Base-by-base conservation (phyloP, 2,329 filamentous ascomycete species). In the Claviceps digitariae region DNA sequence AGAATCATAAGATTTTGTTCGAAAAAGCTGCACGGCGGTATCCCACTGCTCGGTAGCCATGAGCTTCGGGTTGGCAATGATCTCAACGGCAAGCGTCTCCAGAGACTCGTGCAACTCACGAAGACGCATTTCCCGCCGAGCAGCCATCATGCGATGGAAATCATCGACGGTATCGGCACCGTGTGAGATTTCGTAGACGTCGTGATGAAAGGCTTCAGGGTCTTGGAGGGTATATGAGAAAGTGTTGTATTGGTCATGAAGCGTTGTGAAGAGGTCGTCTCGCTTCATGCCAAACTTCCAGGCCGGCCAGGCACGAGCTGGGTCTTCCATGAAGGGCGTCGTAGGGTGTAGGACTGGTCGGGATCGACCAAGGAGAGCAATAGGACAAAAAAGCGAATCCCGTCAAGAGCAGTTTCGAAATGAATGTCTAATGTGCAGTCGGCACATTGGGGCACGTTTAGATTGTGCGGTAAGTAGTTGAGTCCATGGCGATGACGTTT, bases 241-340 rank as follows among this genome's bases (percentile, higher is more conserved):
- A 48, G 78, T 81, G 66, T 82, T 82, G 67, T 80, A 82, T 62
- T 76, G 74, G 58, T 79, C 74, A 60, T 81, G 76, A 13, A 82
- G 73, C 51, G 73, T 77, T 52, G 74, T 76, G 63, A 75, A 75
- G 65, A 81, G 74, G 61, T 80, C 78, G 54, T 75, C 73, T 62
- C 73, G 73, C 71, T 77, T 79, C 73, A 81, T 74, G 62, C 77
- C 78, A 69, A 81, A 82, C 65, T 81, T 81, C 78, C 78, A 82
- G 60, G 74, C 73, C 45, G 78, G 78, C 78, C 78, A 82, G 59
- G 72, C 69, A 63, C 66, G 70, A 58, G 66, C 70, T 34, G 71
- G 72, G 53, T 80, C 77, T 66, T 81, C 77, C 78, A 82, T 81
- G 56, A 60, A 60, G 61, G 62, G 36, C 31, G 36, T 23, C 40